phyloP scores from a whole-genome alignment of 1,284 basidiomycete species.

The Anthracocystis setariae region DNA sequence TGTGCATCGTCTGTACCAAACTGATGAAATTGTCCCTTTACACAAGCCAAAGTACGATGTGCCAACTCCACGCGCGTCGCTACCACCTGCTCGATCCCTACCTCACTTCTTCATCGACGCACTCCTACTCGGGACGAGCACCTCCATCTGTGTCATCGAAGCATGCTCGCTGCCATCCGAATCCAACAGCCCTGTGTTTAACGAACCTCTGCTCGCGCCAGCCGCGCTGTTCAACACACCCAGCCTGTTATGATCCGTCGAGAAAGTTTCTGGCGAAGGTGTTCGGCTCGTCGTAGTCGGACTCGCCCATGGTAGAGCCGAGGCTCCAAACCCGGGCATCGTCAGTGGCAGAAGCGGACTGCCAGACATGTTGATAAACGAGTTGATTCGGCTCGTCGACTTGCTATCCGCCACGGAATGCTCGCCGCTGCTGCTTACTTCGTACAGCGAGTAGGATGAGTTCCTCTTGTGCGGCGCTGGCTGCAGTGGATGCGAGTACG shows the following conservation, averaged over 20 bases:
- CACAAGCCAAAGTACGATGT: too few species aligned
- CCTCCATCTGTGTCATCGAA: conserved; percentile 12
- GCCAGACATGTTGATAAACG: conserved; percentile 35
- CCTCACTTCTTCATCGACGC: conserved; percentile 9
- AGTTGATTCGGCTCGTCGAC: conserved; percentile 41
- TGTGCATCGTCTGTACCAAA: too few species aligned
- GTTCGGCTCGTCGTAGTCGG: conserved; percentile 23
- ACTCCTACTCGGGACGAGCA: conserved; percentile 23
- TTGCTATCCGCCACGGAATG: conserved; percentile 37
- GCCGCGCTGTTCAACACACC: conserved; percentile 4
- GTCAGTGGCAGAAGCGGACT: conserved; percentile 36
- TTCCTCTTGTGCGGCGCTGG: conserved; percentile 15
- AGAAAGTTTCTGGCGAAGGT: conserved; percentile 18
- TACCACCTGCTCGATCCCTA: too few species aligned
- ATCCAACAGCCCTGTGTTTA: conserved; percentile 26
- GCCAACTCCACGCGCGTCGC: too few species aligned
- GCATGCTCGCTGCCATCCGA: conserved; percentile 43
- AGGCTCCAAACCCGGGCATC: conserved; percentile 9
- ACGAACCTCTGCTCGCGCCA: conserved; percentile 23
- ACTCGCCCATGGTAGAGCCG: conserved; percentile 35
- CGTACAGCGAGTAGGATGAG: conserved; percentile 27
- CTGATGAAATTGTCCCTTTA: too few species aligned
- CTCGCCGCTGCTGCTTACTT: conserved; percentile 35
- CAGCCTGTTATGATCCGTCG: conserved; percentile 16
- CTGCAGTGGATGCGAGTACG: conserved; percentile 30